A percentile compares a stretch with the other conserved stretches of the same genome.
phyloP scores from a whole-genome alignment of 805 yeast species.

The Vanderwaltozyma tropicalis region DNA sequence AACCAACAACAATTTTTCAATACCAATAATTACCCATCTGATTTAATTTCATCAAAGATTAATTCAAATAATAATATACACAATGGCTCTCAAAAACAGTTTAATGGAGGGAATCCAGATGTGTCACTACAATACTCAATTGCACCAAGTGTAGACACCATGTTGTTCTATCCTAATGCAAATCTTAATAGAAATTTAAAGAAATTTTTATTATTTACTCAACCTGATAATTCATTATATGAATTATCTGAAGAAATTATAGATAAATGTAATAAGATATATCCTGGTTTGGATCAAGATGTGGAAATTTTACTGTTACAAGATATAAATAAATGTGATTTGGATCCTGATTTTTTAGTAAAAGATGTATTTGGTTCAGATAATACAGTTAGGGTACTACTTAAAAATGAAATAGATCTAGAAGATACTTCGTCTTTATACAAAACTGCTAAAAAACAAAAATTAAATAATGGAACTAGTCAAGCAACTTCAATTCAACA shows the following conservation, averaged over 20 bases:
- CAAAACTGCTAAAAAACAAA: conserved; percentile 15
- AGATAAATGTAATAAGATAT: conserved; percentile 48
- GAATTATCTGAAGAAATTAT: conserved; percentile 44
- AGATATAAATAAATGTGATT: conserved; percentile 57
- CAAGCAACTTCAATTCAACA: neutral
- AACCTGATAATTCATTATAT: conserved; percentile 35
- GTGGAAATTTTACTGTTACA: conserved; percentile 52
- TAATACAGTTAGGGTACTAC: conserved; percentile 37
- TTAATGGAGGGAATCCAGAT: neutral
- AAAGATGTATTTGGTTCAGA: conserved; percentile 51
- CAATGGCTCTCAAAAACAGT: neutral
- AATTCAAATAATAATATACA: neutral
- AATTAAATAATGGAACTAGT: conserved; percentile 13
- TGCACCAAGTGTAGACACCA: conserved; percentile 6
- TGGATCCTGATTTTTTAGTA: conserved; percentile 66
- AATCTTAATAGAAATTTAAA: conserved; percentile 18
- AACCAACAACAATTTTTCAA: conserved; percentile 2
- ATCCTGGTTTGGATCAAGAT: conserved; percentile 47
- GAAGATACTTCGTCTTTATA: conserved; percentile 20
- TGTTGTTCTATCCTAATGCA: neutral
- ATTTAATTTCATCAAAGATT: too few species aligned
- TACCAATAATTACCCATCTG: conserved; percentile 1
- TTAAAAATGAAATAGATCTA: conserved; percentile 32
- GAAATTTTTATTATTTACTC: conserved; percentile 58
- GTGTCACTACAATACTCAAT: neutral